These are phyloP conservation scores for Cutaneotrichosporon cyanovorans DNA, from an alignment of 1,284 basidiomycete genomes.

Conservation along the genomic window DNA sequence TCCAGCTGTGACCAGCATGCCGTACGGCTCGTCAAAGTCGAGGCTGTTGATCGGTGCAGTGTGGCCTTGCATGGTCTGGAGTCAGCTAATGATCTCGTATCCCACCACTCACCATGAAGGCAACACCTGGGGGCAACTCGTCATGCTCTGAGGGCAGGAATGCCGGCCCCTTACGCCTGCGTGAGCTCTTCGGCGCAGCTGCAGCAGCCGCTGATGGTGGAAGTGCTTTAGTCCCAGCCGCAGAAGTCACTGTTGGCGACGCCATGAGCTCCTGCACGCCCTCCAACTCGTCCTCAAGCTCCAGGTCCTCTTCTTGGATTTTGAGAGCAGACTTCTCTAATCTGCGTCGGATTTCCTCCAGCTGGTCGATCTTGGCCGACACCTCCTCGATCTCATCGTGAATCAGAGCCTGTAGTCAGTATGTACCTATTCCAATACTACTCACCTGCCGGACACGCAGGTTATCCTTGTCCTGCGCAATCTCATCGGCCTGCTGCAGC, in stretches of 20 bases:
- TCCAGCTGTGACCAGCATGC: conserved; percentile 79
- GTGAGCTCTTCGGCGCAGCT: conserved; percentile 21
- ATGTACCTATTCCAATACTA: conserved; percentile 17
- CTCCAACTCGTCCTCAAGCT: conserved; percentile 86
- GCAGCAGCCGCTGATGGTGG: conserved; percentile 19
- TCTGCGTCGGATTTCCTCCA: conserved; percentile 72
- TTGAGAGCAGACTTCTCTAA: conserved; percentile 76
- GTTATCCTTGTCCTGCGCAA: conserved; percentile 80
- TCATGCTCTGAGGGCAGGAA: conserved; percentile 97
- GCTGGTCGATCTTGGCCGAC: conserved; percentile 73
- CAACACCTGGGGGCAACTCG: conserved; percentile 84
- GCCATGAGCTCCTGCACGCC: conserved; percentile 76
- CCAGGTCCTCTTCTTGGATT: conserved; percentile 89
- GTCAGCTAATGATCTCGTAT: conserved; percentile 1
- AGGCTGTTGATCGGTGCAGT: conserved; percentile 74
- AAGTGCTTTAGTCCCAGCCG: conserved; percentile 35
- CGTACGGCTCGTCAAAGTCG: conserved; percentile 96
- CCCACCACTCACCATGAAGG: conserved; percentile 77
- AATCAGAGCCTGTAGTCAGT: conserved; percentile 58
- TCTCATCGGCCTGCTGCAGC: conserved; percentile 70
- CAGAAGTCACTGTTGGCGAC: conserved; percentile 46
- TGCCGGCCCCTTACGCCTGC: conserved; percentile 60
- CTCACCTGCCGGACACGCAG: conserved; percentile 72
- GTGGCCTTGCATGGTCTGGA: conserved; percentile 71
- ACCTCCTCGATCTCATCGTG: conserved; percentile 80